Evolutionary conservation across 192 early-diverging fungal species (phyloP), one percentile per base, ranked within the genome.

Genomic region (Helicostylum pulchrum): DNA sequence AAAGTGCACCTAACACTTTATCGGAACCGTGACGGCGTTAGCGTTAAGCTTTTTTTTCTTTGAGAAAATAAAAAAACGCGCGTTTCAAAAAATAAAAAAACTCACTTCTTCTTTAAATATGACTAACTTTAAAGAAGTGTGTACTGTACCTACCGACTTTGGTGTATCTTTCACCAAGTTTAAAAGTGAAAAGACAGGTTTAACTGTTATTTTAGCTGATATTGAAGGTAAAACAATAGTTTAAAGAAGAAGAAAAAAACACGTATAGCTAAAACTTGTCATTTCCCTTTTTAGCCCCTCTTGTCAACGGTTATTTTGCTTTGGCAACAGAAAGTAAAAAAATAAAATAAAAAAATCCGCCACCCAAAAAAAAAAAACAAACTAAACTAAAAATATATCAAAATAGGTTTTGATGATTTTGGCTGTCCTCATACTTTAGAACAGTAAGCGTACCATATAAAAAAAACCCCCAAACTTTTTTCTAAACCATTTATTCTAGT

Each of bases 351-450:
- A 45, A 39, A 36, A 36, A 26, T 26, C 26, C 26, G 30, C 10
- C n/a, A 26, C 26, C 26, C 12, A 19, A 14, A 50, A 8, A 62
- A n/a, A 10, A 48, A 68, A 43, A 43, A 53, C 11, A 0, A 12
- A 46, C 23, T 45, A 59, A 32, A 19, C 26, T 8, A 26, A 46
- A 34, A 15, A 30, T 0, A 2, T 34, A 42, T 47, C 5, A 43
- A 5, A 30, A 10, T 69, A 85, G 83, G 77, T 19, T 71, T 76
- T 36, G 83, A 85, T 61, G 83, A 85, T 61, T 77, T 78, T 70
- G 83, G 83, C 3, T 83, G 83, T 42, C 81, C 81, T 39, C 83
- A 85, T 61, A 83, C 81, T 14, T 65, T 85, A 26, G 83, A 85
- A 59, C 83, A 85, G 83, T 81, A 81, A 57, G 78, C 2, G 19